Conservation (phyloP, 768 basidiomycete genomes). For the Collybiopsis confluens region DNA sequence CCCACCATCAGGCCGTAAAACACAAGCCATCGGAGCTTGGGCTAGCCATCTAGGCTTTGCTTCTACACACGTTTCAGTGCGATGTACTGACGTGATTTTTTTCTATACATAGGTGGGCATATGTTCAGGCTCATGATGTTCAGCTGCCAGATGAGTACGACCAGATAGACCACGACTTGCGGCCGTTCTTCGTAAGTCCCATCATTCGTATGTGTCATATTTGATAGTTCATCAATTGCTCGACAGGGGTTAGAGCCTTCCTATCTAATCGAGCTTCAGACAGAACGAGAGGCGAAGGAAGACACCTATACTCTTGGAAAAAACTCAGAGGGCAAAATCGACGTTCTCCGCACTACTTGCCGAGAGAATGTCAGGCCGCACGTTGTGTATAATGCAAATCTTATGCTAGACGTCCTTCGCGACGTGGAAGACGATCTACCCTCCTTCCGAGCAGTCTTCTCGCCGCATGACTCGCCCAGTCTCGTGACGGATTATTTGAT, state of each 20-base stretch:
- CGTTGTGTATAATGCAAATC: not conserved
- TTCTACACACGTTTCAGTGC: not conserved
- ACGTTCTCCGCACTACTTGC: slow-evolving; percentile 14
- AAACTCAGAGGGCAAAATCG: slow-evolving; percentile 13
- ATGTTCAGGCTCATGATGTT: slow-evolving; percentile 39
- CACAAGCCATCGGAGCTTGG: not conserved
- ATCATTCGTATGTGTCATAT: too few species aligned
- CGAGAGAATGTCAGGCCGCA: slow-evolving; percentile 7
- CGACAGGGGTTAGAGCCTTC: slow-evolving; percentile 34
- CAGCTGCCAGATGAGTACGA: slow-evolving; percentile 54
- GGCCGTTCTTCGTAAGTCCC: too few species aligned
- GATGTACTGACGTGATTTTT: not conserved
- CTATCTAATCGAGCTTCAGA: slow-evolving; percentile 23
- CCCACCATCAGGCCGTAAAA: not conserved
- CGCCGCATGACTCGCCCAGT: slow-evolving; percentile 34
- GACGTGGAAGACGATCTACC: slow-evolving; percentile 35
- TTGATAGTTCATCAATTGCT: too few species aligned
- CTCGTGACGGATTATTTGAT: slow-evolving; percentile 28
- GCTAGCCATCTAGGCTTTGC: not conserved
- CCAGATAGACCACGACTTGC: slow-evolving; percentile 38
- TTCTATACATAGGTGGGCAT: slow-evolving; percentile 37
- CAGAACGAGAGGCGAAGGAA: slow-evolving; percentile 22
- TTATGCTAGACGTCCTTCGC: slow-evolving; percentile 26
- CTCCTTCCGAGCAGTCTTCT: slow-evolving; percentile 37
- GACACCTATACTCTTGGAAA: slow-evolving; percentile 34